These are phyloP conservation scores for Brassica carinata DNA, from an alignment of 345 rosid genomes.

Conservation along the genomic window DNA sequence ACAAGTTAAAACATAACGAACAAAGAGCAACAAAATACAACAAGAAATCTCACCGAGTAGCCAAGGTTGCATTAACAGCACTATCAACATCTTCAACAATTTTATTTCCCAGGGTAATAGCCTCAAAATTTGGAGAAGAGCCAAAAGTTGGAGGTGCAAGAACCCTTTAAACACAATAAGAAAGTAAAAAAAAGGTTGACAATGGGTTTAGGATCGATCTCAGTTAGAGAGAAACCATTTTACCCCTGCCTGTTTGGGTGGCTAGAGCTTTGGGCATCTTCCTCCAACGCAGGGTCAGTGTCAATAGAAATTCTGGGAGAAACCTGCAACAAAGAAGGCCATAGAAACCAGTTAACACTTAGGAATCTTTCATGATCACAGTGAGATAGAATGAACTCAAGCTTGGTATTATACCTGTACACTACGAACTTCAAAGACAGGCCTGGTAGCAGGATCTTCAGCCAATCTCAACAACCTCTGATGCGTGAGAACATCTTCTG, in stretches of 20 bases:
- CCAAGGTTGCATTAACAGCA: slow-evolving; percentile 34
- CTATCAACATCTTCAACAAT: slow-evolving; percentile 41
- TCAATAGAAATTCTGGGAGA: slow-evolving; percentile 51
- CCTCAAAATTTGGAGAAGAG: slow-evolving; percentile 80
- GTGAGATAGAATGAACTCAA: background rate
- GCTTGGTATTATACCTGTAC: slow-evolving; percentile 59
- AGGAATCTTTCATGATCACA: too few relatives aligned
- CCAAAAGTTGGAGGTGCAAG: slow-evolving; percentile 99
- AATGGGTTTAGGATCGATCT: background rate
- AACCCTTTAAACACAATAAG: slow-evolving; percentile 44
- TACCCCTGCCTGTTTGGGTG: slow-evolving; percentile 59
- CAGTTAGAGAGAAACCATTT: slow-evolving; percentile 13
- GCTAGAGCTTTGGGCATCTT: slow-evolving; percentile 75
- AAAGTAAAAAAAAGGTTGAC: slow-evolving; percentile 5
- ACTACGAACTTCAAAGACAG: slow-evolving; percentile 83
- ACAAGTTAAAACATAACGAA: background rate
- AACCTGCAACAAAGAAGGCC: slow-evolving; percentile 50
- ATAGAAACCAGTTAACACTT: slow-evolving; percentile 2
- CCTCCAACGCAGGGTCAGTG: slow-evolving; percentile 61
- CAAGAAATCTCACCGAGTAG: slow-evolving; percentile 34
- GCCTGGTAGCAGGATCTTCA: slow-evolving; percentile 73
- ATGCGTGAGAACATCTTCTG: slow-evolving; percentile 86
- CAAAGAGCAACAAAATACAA: background rate
- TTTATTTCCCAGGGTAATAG: slow-evolving; percentile 49
- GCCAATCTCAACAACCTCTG: slow-evolving; percentile 75